Evolutionary conservation across 768 basidiomycete genomes (phyloP), one percentile per base, ranked within the genome.

Genomic region (Wakefieldia striispora): DNA sequence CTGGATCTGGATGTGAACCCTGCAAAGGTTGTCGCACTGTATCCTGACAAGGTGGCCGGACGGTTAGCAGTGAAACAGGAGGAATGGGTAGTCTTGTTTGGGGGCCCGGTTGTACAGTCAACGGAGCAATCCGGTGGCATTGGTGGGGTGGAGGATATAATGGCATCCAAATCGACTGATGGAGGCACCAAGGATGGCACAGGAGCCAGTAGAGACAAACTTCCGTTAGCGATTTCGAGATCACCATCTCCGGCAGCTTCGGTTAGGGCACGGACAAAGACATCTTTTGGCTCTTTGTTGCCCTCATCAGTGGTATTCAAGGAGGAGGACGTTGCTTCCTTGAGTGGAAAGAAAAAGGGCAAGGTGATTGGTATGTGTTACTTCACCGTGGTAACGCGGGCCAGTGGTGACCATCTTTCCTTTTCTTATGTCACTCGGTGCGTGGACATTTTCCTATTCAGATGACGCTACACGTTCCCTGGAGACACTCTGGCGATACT

Each of bases 1-100:
- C 79, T 94, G 41, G 82, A 87, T 36, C 83, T 95, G 36, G 87
- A 97, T 56, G 75, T 94, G 57, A 95, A 95, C 60, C 97, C 97
- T 0, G 91, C 95, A 0, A 92, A 94, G 61, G 91, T 99, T 3
- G 78, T 98, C 19, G 87, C 94, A 2, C 72, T 98, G 6, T 99
- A 91, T 66, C 89, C 91, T 0, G 82, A 88, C 31, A 74, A 75
- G 12, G 80, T 98, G 3, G 79, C 92, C 1, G 95, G 95, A 6
- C 77, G 89, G 27, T 69, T 97, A 8, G 74, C 83, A 6, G 80
- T 87, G 0, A 80, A 84, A 11, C 77, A 71, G 38, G 84, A 85
- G 1, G 70, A 75, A 7, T 94, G 92, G 89, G 85, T 95, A 61
- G 73, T 77, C 5, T 70, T 95, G 3, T 97, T 90, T 63, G 95